phyloP scores from a whole-genome alignment of 2,329 filamentous ascomycete species.

The Arthrobotrys sphaeroides region DNA sequence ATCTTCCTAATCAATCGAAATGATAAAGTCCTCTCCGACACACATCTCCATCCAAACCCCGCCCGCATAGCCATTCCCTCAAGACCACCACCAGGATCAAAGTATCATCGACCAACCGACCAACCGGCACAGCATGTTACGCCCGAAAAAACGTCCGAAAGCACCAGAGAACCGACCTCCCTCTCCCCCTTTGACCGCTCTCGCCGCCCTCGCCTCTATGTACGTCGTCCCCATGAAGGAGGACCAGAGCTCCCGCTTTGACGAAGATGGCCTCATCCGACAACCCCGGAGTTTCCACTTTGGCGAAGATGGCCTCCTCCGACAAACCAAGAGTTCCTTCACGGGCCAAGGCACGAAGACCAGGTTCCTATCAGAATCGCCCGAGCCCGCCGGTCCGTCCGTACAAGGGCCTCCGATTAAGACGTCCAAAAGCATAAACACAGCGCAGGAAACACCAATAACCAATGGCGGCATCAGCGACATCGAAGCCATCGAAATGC shows the following conservation, averaged over 20 bases:
- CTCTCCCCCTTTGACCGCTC: slow-evolving; percentile 16
- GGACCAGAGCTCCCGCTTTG: no score
- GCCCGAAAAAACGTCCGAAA: slow-evolving; percentile 35
- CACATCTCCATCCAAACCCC: neutral
- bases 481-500: slow-evolving; percentile 41
- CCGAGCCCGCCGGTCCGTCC: slow-evolving; percentile 20
- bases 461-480: slow-evolving; percentile 41
- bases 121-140: slow-evolving; percentile 15
- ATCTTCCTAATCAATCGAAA: slow-evolving; percentile 18
- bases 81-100: neutral
- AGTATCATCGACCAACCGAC: neutral
- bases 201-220: no score
- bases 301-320: no score
- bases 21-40: slow-evolving; percentile 9
- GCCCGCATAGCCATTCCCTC: slow-evolving; percentile 11
- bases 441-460: neutral
- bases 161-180: slow-evolving; percentile 1
- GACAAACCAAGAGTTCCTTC: slow-evolving; percentile 36
- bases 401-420: neutral
- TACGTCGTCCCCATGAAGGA: no score
- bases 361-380: slow-evolving; percentile 37
- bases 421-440: neutral
- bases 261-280: no score
- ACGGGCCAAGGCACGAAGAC: slow-evolving; percentile 30
- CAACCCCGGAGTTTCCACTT: no score